These are phyloP conservation scores for Otatea glauca DNA, from an alignment of 176 grass and related monocot species.

Conservation along the genomic window DNA sequence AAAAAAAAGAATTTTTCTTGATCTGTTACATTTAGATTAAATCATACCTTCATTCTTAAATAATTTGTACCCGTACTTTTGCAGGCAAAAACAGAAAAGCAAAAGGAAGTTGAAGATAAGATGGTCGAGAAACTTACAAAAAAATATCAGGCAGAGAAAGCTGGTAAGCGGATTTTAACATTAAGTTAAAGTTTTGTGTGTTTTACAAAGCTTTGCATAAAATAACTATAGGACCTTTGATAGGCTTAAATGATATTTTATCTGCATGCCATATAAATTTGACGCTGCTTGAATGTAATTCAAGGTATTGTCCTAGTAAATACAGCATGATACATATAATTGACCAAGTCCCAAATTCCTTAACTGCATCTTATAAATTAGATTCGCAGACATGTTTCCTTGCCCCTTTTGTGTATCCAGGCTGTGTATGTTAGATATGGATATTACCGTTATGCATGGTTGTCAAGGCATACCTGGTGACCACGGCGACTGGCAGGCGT, in stretches of 20 bases:
- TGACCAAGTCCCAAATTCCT: background rate
- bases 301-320: background rate
- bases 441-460: background rate
- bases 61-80: background rate
- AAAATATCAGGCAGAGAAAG: constrained; percentile 53
- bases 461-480: too few relatives aligned
- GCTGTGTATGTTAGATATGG: background rate
- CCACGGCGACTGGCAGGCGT: too few relatives aligned
- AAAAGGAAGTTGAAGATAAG: constrained; percentile 39
- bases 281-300: background rate
- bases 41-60: constrained; percentile 8
- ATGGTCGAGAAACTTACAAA: constrained; percentile 41
- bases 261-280: background rate
- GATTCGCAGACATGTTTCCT: background rate
- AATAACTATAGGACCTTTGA: background rate
- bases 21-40: background rate
- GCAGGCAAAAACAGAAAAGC: constrained; percentile 44
- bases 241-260: background rate
- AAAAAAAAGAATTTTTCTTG: background rate
- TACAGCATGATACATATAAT: background rate
- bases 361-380: constrained; percentile 3
- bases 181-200: background rate
- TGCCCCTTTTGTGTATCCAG: background rate
- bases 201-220: background rate
- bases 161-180: constrained; percentile 37